Evolutionary conservation across 2,329 filamentous ascomycete genomes (phyloP).

Genomic region (Aulographum hederae): DNA sequence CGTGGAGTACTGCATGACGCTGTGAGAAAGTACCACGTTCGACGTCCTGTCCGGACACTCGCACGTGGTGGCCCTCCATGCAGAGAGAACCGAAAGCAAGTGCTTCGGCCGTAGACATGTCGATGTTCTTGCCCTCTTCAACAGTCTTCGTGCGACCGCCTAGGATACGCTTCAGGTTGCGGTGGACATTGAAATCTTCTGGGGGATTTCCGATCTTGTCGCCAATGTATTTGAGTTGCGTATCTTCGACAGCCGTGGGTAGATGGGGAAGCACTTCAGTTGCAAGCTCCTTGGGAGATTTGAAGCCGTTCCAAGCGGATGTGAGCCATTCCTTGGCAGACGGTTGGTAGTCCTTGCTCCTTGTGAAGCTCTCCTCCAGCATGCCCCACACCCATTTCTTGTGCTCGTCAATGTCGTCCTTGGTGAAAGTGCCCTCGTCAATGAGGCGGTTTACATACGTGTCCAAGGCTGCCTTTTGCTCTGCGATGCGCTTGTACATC

Average conservation of each 20-base stretch:
- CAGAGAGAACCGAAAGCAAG: constrained; percentile 86
- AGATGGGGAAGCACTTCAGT: constrained; percentile 86
- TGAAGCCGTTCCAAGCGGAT: constrained; percentile 98
- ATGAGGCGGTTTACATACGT: constrained; percentile 85
- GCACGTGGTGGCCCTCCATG: constrained; percentile 86
- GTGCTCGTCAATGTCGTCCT: constrained; percentile 96
- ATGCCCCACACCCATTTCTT: constrained; percentile 99
- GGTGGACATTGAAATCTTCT: constrained; percentile 76
- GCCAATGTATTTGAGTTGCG: constrained; percentile 65
- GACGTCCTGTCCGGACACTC: constrained; percentile 95
- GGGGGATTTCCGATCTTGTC: constrained; percentile 61
- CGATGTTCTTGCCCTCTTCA: constrained; percentile 79
- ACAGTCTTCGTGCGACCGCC: constrained; percentile 80
- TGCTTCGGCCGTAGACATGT: constrained; percentile 94
- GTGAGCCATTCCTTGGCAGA: constrained; percentile 97
- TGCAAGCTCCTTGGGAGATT: constrained; percentile 92
- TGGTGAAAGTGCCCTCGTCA: constrained; percentile 84
- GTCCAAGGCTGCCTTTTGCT: constrained; percentile 70
- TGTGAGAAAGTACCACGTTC: constrained; percentile 99
- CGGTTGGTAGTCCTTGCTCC: constrained; percentile 94
- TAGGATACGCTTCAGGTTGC: constrained; percentile 94
- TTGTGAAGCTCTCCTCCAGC: constrained; percentile 92
- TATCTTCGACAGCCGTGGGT: constrained; percentile 59
- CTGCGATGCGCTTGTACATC: constrained; percentile 96
- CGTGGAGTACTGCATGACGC: constrained; percentile 90